Percentiles rank a stretch among this genome's conserved stretches.
These are phyloP conservation scores for Arthrinium phaeospermum DNA, from an alignment of 2,329 filamentous ascomycete species.

Conservation along the genomic window DNA sequence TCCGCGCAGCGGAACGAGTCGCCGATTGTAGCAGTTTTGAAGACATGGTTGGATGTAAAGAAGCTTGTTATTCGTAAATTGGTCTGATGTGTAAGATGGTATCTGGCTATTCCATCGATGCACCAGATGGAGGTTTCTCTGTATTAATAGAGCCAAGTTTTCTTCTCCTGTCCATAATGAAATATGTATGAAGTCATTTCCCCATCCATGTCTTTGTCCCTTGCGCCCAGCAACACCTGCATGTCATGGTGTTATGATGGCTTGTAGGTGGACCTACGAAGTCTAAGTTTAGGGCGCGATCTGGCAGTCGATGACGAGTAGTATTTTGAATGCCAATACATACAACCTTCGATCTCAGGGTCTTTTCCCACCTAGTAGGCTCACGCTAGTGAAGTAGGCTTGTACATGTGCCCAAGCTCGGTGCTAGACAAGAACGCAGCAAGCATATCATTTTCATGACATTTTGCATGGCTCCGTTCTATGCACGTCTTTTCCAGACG, in stretches of 20 bases:
- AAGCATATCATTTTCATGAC: neutral
- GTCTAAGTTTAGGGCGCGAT: slow-evolving; percentile 19
- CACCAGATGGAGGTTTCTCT: neutral
- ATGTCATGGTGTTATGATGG: neutral
- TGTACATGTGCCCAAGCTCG: neutral
- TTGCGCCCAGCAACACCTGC: neutral
- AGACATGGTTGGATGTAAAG: neutral
- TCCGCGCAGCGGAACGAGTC: neutral
- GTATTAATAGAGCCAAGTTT: neutral
- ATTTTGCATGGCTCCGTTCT: neutral
- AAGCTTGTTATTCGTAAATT: neutral
- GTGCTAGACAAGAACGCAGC: neutral
- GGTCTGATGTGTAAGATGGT: neutral
- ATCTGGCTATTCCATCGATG: neutral
- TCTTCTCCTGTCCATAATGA: neutral
- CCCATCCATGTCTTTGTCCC: neutral
- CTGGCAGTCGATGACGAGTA: slow-evolving; percentile 24
- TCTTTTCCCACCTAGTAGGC: neutral
- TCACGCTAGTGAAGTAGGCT: neutral
- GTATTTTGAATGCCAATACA: neutral
- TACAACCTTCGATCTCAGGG: slow-evolving; percentile 18
- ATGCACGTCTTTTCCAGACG: neutral
- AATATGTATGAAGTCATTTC: neutral
- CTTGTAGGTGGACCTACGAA: neutral
- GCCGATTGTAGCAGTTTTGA: neutral